Conservation (phyloP, 2,329 filamentous ascomycete genomes). For the Fusarium sororula region DNA sequence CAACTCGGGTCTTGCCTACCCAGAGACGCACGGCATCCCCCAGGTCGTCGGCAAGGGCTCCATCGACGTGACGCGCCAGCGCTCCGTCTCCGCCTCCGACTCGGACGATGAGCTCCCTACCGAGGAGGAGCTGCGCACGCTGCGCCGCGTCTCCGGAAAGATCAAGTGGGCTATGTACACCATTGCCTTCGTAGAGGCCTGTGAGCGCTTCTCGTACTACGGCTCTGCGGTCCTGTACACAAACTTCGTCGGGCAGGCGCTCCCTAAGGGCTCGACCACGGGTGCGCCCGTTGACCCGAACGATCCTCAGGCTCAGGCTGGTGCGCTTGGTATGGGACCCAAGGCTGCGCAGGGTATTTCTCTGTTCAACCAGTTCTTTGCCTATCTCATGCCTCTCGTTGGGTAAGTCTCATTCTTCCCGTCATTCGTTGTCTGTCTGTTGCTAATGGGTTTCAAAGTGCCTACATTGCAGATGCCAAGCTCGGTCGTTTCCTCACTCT, state of each 20-base stretch:
- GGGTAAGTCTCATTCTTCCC: conserved; percentile 52
- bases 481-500: conserved; percentile 79
- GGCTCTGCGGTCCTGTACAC: conserved; percentile 75
- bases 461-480: conserved; percentile 72
- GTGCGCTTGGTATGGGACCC: conserved; percentile 68
- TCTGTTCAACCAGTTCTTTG: conserved; percentile 69
- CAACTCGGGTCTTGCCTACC: conserved; percentile 45
- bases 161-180: conserved; percentile 74
- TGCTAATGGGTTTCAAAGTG: conserved; percentile 47
- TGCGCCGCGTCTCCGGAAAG: conserved; percentile 70
- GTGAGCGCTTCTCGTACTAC: conserved; percentile 82
- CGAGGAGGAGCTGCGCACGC: conserved; percentile 67
- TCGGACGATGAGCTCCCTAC: conserved; percentile 56
- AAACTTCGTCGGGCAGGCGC: conserved; percentile 68
- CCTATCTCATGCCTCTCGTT: conserved; percentile 66
- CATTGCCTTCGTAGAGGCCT: conserved; percentile 77
- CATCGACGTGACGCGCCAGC: conserved; percentile 42
- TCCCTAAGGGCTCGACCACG: conserved; percentile 63
- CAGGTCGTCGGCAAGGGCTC: conserved; percentile 42
- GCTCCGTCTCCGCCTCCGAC: conserved; percentile 46
- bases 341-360: conserved; percentile 60
- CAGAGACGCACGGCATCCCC: conserved; percentile 44
- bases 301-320: conserved; percentile 46
- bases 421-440: background rate
- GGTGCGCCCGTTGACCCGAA: conserved; percentile 54